Base-by-base conservation (phyloP, 495 filamentous ascomycete species). In the Chaetomidium leptoderma region DNA sequence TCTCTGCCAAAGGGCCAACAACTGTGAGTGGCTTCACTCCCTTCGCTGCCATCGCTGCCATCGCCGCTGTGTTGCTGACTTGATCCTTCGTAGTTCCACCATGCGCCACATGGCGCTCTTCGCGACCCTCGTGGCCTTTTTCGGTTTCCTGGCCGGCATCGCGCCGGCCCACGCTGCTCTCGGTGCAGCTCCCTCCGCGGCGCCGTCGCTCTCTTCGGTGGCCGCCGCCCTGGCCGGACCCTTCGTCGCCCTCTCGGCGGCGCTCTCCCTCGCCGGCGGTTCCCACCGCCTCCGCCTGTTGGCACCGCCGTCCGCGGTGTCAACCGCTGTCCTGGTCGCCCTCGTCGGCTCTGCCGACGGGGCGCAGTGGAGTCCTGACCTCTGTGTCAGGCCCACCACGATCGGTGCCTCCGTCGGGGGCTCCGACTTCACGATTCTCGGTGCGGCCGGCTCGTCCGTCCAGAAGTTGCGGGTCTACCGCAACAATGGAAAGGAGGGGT, bases 361-460 rank as follows among this genome's bases (percentile, higher is more conserved):
- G 3, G 19, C 5, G 2, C 21, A 16, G 17, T 54, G 52, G 52
- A 13, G 10, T 17, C 10, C 26, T 21, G 39, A 44, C 11, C 30
- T 54, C 17, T 35, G n/a, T 4, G 37, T 44, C 36, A 19, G 19
- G 5, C 37, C 37, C 29, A 36, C 39, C 7, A 17, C 17, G 5
- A 11, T 54, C 8, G 52, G 52, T 0, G 13, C 37, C 4, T 16
- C 27, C 26, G 6, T 1, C 14, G 32, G 17, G 19, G 53, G 53
- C 14, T 19, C 10, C 6, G 42, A 40, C 21, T 55, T 55, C 30
- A 46, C 53, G 19, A 45, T 55, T 6, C 35, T 55, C 4, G 53
- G 53, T 5, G 9, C 8, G 2, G 30, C 53, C 7, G 53, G 53
- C 19, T 26, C 53, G 11, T 30, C 30, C 1, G 53, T 55, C 19